These are phyloP conservation scores for Phascolomyces articulosus DNA, from an alignment of 371 early-diverging fungal genomes.

Conservation along the genomic window DNA sequence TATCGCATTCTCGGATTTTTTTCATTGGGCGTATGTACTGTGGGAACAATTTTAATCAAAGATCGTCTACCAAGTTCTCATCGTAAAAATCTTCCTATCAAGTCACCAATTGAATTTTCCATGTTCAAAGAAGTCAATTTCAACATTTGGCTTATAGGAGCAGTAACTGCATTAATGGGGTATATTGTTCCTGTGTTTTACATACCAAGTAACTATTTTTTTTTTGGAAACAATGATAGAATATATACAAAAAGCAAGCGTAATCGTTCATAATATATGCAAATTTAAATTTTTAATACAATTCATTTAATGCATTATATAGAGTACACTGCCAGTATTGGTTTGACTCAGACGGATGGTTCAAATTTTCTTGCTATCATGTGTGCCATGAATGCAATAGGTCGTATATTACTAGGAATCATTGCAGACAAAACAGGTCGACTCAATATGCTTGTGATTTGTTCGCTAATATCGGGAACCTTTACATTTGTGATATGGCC, in stretches of 20 bases:
- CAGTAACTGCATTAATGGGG: constrained; percentile 34
- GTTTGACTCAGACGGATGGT: constrained; percentile 21
- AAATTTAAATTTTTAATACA: background rate
- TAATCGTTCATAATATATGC: background rate
- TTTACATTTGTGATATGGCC: constrained; percentile 59
- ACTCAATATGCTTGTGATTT: constrained; percentile 38
- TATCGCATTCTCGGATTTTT: constrained; percentile 40
- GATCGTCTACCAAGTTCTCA: constrained; percentile 32
- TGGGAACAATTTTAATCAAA: constrained; percentile 30
- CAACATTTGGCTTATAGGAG: constrained; percentile 32
- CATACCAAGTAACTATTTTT: constrained; percentile 39
- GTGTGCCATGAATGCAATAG: constrained; percentile 55
- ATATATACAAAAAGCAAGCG: too few species aligned
- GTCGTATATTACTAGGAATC: constrained; percentile 67
- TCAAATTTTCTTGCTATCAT: constrained; percentile 33
- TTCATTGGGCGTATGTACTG: constrained; percentile 33
- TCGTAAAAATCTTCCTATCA: constrained; percentile 16
- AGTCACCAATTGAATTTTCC: constrained; percentile 29
- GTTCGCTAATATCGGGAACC: constrained; percentile 33
- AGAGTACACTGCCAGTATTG: constrained; percentile 33
- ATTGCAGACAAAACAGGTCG: constrained; percentile 68
- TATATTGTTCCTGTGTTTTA: constrained; percentile 37
- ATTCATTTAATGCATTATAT: background rate
- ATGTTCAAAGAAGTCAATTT: constrained; percentile 32
- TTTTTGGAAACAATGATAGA: too few species aligned